Base-by-base conservation (phyloP, 179 eudicot species). In the Beta lomatogona region DNA sequence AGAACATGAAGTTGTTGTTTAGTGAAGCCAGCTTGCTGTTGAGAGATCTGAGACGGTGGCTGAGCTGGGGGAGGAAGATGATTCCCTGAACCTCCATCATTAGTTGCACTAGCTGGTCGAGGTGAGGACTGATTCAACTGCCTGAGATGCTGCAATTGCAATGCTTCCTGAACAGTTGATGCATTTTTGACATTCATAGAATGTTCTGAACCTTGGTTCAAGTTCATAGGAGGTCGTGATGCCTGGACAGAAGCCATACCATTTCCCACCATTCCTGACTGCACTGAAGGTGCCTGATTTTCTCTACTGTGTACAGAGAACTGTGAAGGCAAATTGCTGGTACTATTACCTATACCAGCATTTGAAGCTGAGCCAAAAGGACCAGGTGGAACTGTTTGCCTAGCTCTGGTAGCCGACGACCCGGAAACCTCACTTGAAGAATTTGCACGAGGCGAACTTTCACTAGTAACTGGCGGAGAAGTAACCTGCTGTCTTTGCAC, bases 1-100 rank as follows among this genome's bases (percentile, higher is more conserved):
- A 96, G 97, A 76, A 93, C 98, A 85, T 93, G 98, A 82, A 90
- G 86, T 84, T 94, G 99, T 79, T 96, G 97, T 83, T 96, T 96
- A 18, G 96, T 94, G 73, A 96, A 96, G 71, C 93, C 93, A 25
- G 69, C 16, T 44, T 77, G 89, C 58, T 83, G 89, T 80, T 86
- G 93, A 21, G 85, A 84, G 63, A n/a, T 66, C 81, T 82, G 92
- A 45, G 88, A 74, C 19, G 77, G 70, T 10, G 83, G 58, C 82
- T 89, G 93, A 84, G 89, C 83, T 85, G 90, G 93, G 78, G 93
- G 83, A 25, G 92, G 78, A 60, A 77, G 80, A 76, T 84, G 77
- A 73, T 84, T 88, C 53, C 87, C 93, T 10, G 76, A 77, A 71
- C 80, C 86, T 79, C 87, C 91, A 59, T 91, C 93, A 77, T 67